These are phyloP conservation scores for Ceratocystis destructans DNA, from an alignment of 2,329 filamentous ascomycete genomes.

Conservation along the genomic window DNA sequence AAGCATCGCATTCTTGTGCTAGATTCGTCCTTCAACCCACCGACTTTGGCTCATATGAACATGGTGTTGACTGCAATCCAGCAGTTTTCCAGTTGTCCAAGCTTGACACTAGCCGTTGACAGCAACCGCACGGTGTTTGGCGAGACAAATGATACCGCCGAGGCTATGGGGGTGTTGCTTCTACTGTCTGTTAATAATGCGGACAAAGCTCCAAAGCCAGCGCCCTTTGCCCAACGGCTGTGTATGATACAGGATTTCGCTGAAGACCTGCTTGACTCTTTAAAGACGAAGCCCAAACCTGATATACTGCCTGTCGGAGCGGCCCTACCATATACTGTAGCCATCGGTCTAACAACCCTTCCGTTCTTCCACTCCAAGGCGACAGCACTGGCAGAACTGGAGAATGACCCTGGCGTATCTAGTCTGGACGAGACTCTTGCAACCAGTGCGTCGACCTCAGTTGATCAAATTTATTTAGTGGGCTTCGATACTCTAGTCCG, in stretches of 20 bases:
- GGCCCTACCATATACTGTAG: constrained; percentile 28
- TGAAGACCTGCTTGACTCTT: constrained; percentile 32
- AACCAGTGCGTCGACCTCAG: constrained; percentile 12
- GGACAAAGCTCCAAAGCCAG: constrained; percentile 53
- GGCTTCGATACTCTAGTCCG: constrained; percentile 66
- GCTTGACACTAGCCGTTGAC: neutral
- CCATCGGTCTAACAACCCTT: constrained; percentile 56
- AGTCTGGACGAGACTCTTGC: neutral
- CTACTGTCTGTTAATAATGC: constrained; percentile 51
- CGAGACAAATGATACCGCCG: neutral
- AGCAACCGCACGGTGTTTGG: neutral
- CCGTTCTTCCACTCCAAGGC: constrained; percentile 67
- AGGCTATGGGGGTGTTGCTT: constrained; percentile 36
- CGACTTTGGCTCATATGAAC: constrained; percentile 45
- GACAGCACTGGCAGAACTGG: constrained; percentile 35
- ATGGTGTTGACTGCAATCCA: constrained; percentile 40
- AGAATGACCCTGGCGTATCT: constrained; percentile 30
- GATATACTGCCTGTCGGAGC: neutral
- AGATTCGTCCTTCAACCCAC: constrained; percentile 57
- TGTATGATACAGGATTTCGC: constrained; percentile 60
- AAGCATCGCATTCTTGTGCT: constrained; percentile 38
- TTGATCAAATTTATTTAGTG: constrained; percentile 52
- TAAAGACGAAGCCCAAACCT: neutral
- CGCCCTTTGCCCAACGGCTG: constrained; percentile 51
- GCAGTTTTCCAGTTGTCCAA: constrained; percentile 14